Conservation (phyloP, 2,329 filamentous ascomycete genomes). For the Calycina marina region DNA sequence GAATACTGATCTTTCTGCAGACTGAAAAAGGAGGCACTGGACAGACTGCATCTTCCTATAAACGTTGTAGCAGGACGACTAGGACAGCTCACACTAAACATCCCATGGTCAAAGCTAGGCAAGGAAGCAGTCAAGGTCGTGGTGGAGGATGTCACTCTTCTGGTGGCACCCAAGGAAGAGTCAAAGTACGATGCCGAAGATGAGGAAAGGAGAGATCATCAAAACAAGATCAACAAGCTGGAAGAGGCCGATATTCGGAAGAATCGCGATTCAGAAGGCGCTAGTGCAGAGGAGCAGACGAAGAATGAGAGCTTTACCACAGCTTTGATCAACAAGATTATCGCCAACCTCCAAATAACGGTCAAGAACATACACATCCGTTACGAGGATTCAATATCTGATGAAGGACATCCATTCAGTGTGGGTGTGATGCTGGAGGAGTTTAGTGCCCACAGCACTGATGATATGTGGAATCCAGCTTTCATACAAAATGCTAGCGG, state of each 20-base stretch:
- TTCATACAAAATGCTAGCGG: conserved; percentile 80
- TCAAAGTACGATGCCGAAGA: conserved; percentile 86
- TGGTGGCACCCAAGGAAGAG: conserved; percentile 92
- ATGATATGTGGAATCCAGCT: conserved; percentile 86
- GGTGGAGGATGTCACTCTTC: conserved; percentile 91
- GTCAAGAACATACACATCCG: conserved; percentile 98
- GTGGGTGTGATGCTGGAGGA: conserved; percentile 85
- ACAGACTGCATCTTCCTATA: conserved; percentile 90
- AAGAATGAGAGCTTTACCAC: conserved; percentile 97
- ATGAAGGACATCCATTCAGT: conserved; percentile 88
- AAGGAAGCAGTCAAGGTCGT: conserved; percentile 89
- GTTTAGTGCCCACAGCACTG: conserved; percentile 92
- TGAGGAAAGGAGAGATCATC: conserved; percentile 71
- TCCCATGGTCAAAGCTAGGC: conserved; percentile 94
- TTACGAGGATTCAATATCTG: conserved; percentile 94
- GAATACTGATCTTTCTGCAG: no score
- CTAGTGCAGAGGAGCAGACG: conserved; percentile 89
- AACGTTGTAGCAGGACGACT: conserved; percentile 95
- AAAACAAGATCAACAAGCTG: conserved; percentile 97
- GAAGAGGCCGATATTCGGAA: conserved; percentile 92
- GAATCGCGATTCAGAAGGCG: conserved; percentile 79
- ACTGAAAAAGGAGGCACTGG: conserved; percentile 87
- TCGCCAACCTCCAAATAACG: conserved; percentile 94
- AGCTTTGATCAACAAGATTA: conserved; percentile 87
- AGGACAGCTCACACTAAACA: conserved; percentile 77